These are phyloP conservation scores for Cytospora chrysosperma DNA, from an alignment of 2,329 filamentous ascomycete genomes.

Conservation along the genomic window DNA sequence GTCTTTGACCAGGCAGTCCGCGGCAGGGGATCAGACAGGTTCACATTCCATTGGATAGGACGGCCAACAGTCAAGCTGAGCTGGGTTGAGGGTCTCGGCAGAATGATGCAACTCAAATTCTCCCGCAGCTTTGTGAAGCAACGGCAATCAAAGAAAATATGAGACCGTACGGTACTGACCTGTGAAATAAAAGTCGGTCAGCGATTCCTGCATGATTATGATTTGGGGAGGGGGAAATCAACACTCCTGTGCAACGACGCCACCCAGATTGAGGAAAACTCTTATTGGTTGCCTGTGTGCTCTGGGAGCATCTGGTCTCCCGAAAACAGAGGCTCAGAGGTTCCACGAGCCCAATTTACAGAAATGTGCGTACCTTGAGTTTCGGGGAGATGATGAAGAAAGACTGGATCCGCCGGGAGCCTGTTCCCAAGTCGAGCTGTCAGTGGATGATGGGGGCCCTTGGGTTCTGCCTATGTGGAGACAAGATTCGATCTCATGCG, in stretches of 20 bases:
- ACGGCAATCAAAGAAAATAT: slow-evolving; percentile 20
- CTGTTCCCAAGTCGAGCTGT: slow-evolving; percentile 31
- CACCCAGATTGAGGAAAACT: slow-evolving; percentile 7
- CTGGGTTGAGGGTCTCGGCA: slow-evolving; percentile 23
- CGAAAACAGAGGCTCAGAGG: slow-evolving; percentile 6
- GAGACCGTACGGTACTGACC: slow-evolving; percentile 24
- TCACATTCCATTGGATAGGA: slow-evolving; percentile 14
- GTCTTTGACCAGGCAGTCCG: slow-evolving; percentile 19
- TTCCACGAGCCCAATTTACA: slow-evolving; percentile 16
- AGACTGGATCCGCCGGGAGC: slow-evolving; percentile 15
- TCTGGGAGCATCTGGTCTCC: slow-evolving; percentile 8
- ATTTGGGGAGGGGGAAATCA: slow-evolving; percentile 1
- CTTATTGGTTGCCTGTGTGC: slow-evolving; percentile 14
- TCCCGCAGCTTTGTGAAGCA: slow-evolving; percentile 19
- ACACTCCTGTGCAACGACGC: slow-evolving; percentile 18
- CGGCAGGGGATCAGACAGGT: slow-evolving; percentile 16
- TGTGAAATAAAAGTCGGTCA: slow-evolving; percentile 24
- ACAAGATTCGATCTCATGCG: slow-evolving; percentile 41
- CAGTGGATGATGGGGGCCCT: slow-evolving; percentile 15
- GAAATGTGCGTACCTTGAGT: slow-evolving; percentile 25
- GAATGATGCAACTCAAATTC: slow-evolving; percentile 16
- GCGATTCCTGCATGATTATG: slow-evolving; percentile 22
- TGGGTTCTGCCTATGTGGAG: slow-evolving; percentile 30
- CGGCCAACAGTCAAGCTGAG: slow-evolving; percentile 9
- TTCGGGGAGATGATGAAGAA: slow-evolving; percentile 33